Base-by-base conservation (phyloP, 2,329 filamentous ascomycete genomes). In the Massarina eburnea region DNA sequence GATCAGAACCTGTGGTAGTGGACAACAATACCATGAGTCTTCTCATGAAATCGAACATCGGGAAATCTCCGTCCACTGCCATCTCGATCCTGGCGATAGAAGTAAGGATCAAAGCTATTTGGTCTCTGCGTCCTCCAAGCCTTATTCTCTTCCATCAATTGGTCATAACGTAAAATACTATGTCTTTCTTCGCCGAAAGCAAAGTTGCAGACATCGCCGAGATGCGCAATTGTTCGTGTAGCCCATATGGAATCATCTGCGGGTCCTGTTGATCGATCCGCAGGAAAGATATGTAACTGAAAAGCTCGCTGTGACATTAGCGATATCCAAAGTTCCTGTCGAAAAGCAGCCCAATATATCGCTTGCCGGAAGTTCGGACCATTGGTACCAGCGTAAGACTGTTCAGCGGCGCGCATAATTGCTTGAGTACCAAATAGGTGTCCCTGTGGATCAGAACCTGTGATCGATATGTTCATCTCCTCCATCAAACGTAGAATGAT, bases 231-330 rank as follows among this genome's bases (percentile, higher is more conserved):
- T 15, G 71, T 72, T 9, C 71, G 63, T 26, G 71, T 73, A 15
- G 72, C 71, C 72, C 71, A 74, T 6, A 68, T 60, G 4, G 69
- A 71, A 44, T 74, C 71, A 19, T 66, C 66, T 1, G 69, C 65
- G 14, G 68, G 64, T 41, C 71, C 66, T 7, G 71, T 62, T 0
- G 70, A 71, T 12, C 71, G 62, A 52, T 73, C 69, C 19, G 64
- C 63, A 2, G 64, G 63, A n/a, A 68, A 68, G 3, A 70, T 67
- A 32, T 70, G 64, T 14, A 68, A 36, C 26, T 66, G 64, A 29
- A 68, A 68, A 8, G 66, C 60, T 24, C 64, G 61, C 34, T 68
- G 66, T 1, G 65, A 62, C 65, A 68, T 70, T 10, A 70, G 45
- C 10, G 66, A 67, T 19, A 69, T 68, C 64, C 64, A 70, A 1